A percentile compares a stretch with the other conserved stretches of the same genome.
These are phyloP conservation scores for Cylindrodendrum hubeiense DNA, from an alignment of 2,329 filamentous ascomycete species.

Conservation along the genomic window DNA sequence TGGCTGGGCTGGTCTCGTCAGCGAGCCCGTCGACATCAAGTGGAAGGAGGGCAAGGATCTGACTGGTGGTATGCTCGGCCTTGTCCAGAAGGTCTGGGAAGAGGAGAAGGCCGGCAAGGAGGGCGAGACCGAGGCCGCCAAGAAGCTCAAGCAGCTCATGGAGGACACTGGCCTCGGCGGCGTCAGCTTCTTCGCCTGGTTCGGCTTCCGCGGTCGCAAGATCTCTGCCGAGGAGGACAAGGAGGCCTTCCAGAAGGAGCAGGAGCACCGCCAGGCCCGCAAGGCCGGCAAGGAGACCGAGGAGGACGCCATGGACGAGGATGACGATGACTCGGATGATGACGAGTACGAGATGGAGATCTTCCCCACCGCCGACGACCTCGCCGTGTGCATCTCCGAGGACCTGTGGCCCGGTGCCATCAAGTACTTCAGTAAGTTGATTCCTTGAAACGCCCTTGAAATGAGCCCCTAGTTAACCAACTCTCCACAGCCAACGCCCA, in stretches of 20 bases:
- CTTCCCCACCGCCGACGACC: slow-evolving; percentile 87
- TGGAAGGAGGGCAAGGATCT: slow-evolving; percentile 88
- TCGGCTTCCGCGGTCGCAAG: slow-evolving; percentile 80
- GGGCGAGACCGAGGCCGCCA: slow-evolving; percentile 61
- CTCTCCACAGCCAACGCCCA: slow-evolving; percentile 62
- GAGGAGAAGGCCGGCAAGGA: slow-evolving; percentile 62
- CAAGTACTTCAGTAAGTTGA: slow-evolving; percentile 88
- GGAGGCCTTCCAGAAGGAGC: slow-evolving; percentile 70
- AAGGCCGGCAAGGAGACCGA: slow-evolving; percentile 65
- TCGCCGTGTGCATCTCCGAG: slow-evolving; percentile 85
- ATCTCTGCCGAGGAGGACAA: slow-evolving; percentile 80
- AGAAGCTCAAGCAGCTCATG: slow-evolving; percentile 66
- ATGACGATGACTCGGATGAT: slow-evolving; percentile 71
- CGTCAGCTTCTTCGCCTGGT: slow-evolving; percentile 89
- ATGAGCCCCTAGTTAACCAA: slow-evolving; percentile 50
- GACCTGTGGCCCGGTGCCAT: slow-evolving; percentile 91
- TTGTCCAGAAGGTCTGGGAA: slow-evolving; percentile 77
- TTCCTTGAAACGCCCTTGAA: not conserved
- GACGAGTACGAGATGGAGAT: slow-evolving; percentile 82
- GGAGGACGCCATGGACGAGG: slow-evolving; percentile 59
- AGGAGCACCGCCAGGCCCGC: slow-evolving; percentile 65
- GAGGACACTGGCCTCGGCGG: slow-evolving; percentile 72
- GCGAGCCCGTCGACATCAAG: slow-evolving; percentile 87
- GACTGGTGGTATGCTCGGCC: slow-evolving; percentile 82
- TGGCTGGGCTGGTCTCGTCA: slow-evolving; percentile 82